Evolutionary conservation across 2,329 filamentous ascomycete species (phyloP), one percentile per base, ranked within the genome.

Genomic region (Talaromyces sp.): DNA sequence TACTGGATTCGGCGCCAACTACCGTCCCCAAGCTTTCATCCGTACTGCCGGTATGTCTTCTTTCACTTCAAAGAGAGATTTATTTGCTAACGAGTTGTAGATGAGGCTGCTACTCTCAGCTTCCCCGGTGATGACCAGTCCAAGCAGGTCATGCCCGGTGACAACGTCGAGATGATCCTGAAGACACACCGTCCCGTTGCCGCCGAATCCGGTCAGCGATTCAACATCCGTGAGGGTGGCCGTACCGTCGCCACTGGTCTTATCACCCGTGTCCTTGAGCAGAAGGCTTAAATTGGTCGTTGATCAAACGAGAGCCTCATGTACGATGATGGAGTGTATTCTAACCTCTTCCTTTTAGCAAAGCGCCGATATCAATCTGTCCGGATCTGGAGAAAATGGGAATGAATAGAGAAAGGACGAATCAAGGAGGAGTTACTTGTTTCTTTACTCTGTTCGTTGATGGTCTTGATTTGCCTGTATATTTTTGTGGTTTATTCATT

Each of bases 221-320:
- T 99, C 88, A 99, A 98, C 85, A 89, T 99, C 77, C 92, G 95
- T 81, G 95, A 99, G 85, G 95, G 95, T 84, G 93, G 94, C 74
- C 88, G 92, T 73, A 95, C 91, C 67, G 91, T 95, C 66, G 91
- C 91, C 72, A 95, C 91, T 73, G 91, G 91, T 79, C 83, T 95
- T 72, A 85, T 93, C 73, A 95, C 91, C 70, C 88, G 89, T 74
- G 89, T 95, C 75, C 67, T 86, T 60, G 80, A 81, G 68, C 22
- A 56, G 19, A 63, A 66, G 64, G 59, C 60, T 47, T 65, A 53
- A 65, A 15, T 19, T n/a, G 31, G 19, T 13, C 49, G 5, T 22
- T 6, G 22, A 10, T 27, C 13, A 8, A 25, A 31, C 15, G 36
- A 59, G 36, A 27, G 22, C 45, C 17, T 22, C 10, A 31, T 59